A percentile compares a stretch with the other conserved stretches of the same genome.
Evolutionary conservation across 768 basidiomycete genomes (phyloP).

Genomic region (Mycena kentingensis): DNA sequence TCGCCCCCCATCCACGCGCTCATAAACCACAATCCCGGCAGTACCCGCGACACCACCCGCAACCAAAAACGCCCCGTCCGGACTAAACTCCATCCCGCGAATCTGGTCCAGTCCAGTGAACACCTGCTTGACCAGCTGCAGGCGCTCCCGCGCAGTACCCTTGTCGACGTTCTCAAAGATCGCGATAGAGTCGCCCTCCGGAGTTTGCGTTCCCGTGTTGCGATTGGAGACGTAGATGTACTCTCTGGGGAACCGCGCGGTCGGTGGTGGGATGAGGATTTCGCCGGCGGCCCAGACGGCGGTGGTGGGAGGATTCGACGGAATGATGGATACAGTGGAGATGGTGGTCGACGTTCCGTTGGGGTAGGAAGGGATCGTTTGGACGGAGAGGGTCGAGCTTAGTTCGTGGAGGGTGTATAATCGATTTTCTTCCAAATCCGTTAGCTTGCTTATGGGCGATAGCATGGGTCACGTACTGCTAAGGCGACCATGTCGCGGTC

Average conservation of each 20-base stretch:
- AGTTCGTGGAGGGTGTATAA: conserved; percentile 50
- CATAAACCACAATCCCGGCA: conserved; percentile 59
- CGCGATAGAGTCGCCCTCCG: conserved; percentile 52
- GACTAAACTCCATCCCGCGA: conserved; percentile 45
- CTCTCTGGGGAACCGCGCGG: conserved; percentile 35
- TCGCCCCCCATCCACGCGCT: conserved; percentile 54
- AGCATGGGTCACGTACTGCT: conserved; percentile 27
- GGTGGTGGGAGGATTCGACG: conserved; percentile 38
- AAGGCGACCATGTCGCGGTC: conserved; percentile 56
- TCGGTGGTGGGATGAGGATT: conserved; percentile 43
- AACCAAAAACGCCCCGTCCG: neutral
- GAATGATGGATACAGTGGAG: conserved; percentile 40
- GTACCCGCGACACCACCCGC: conserved; percentile 36
- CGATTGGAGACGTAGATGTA: conserved; percentile 51
- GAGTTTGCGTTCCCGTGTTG: conserved; percentile 38
- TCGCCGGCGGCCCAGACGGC: conserved; percentile 46
- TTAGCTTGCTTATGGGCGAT: neutral
- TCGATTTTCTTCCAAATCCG: conserved; percentile 36
- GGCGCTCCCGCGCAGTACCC: conserved; percentile 30
- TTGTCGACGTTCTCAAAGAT: conserved; percentile 48
- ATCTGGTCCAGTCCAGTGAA: conserved; percentile 52
- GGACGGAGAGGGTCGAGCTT: conserved; percentile 45
- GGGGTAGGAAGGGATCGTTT: conserved; percentile 41
- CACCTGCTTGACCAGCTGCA: conserved; percentile 45
- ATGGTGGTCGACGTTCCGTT: conserved; percentile 43